A percentile compares a stretch with the other conserved stretches of the same genome.
These are phyloP conservation scores for Cyberlindnera misumaiensis DNA, from an alignment of 805 yeast genomes.

Conservation along the genomic window DNA sequence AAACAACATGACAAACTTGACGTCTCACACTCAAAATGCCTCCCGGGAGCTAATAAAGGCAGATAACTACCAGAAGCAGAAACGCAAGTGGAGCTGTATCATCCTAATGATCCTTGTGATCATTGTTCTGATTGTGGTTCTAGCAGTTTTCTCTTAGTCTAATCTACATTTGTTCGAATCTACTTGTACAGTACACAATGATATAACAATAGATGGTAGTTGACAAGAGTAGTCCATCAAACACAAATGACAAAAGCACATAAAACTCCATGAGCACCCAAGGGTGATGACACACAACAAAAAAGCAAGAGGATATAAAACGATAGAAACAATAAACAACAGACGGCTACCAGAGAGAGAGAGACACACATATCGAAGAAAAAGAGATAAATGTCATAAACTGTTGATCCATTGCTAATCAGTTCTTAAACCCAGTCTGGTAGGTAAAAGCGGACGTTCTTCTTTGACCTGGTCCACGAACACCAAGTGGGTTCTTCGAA, in stretches of 20 bases:
- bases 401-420: slow-evolving; percentile 1
- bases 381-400: neutral
- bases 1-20: slow-evolving; percentile 61
- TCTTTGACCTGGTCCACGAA: slow-evolving; percentile 61
- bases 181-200: neutral
- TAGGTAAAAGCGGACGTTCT: slow-evolving; percentile 28
- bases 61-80: slow-evolving; percentile 61
- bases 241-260: neutral
- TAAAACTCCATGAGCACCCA: too few species aligned
- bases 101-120: slow-evolving; percentile 52
- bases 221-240: neutral
- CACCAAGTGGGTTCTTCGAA: slow-evolving; percentile 95
- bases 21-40: slow-evolving; percentile 63
- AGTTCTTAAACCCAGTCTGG: slow-evolving; percentile 13
- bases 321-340: too few species aligned
- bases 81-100: slow-evolving; percentile 70
- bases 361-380: too few species aligned
- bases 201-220: neutral
- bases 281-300: too few species aligned
- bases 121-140: slow-evolving; percentile 48
- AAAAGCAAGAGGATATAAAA: too few species aligned
- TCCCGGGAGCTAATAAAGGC: slow-evolving; percentile 66
- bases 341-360: too few species aligned
- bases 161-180: too few species aligned
- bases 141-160: slow-evolving; percentile 34